Percentiles rank a stretch among this genome's conserved stretches.
Evolutionary conservation across 495 filamentous ascomycete species (phyloP).

Genomic region (Pseudoneurospora amorphoporcata): DNA sequence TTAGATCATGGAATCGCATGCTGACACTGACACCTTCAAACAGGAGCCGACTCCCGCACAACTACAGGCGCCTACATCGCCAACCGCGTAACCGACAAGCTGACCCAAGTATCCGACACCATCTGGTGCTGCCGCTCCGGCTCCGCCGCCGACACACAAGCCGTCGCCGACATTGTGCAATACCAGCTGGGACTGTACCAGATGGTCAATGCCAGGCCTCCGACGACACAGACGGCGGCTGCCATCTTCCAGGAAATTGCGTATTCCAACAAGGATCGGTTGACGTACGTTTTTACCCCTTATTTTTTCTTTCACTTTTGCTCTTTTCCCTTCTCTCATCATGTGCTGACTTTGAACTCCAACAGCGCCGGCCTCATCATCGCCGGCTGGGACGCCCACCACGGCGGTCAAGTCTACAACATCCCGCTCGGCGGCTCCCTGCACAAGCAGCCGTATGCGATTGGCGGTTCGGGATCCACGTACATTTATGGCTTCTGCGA

Average conservation of each 20-base stretch:
- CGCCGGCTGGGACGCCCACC: conserved; percentile 85
- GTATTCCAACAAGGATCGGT: conserved; percentile 89
- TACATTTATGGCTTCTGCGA: conserved; percentile 99
- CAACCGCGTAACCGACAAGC: conserved; percentile 97
- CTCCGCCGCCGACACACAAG: conserved; percentile 95
- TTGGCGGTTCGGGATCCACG: conserved; percentile 93
- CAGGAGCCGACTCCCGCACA: conserved; percentile 88
- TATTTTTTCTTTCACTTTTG: background rate
- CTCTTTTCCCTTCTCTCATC: background rate
- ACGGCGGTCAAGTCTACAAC: conserved; percentile 93
- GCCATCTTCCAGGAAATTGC: conserved; percentile 95
- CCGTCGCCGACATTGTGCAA: conserved; percentile 92
- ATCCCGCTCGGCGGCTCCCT: conserved; percentile 94
- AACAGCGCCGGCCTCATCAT: conserved; percentile 91
- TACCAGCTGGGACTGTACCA: conserved; percentile 92
- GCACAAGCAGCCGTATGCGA: conserved; percentile 93
- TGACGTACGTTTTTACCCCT: conserved; percentile 46
- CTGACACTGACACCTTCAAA: background rate
- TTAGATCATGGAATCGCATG: background rate
- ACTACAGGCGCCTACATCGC: conserved; percentile 99
- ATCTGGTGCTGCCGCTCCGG: conserved; percentile 99
- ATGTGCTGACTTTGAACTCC: background rate
- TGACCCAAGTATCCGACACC: conserved; percentile 95
- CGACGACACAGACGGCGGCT: conserved; percentile 88
- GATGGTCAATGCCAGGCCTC: conserved; percentile 73